Conservation (phyloP, 2,329 filamentous ascomycete genomes). For the Dothidotthia symphoricarpi region DNA sequence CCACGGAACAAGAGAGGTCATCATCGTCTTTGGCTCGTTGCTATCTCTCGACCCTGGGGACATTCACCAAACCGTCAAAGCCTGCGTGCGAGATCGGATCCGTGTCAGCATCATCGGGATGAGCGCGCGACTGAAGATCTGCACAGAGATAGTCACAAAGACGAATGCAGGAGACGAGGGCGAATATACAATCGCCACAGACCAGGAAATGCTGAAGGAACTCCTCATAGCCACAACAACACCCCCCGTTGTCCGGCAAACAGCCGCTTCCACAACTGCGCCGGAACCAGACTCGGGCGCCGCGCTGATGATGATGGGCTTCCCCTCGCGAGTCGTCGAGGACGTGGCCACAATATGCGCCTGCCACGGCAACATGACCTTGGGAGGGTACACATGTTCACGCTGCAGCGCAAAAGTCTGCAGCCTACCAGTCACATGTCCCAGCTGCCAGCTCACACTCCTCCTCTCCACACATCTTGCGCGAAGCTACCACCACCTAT, state of each 20-base stretch:
- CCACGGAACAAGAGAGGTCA: constrained; percentile 88
- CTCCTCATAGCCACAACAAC: constrained; percentile 87
- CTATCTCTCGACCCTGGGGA: constrained; percentile 90
- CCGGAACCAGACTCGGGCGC: constrained; percentile 44
- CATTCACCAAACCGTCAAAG: constrained; percentile 83
- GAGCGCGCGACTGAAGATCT: constrained; percentile 88
- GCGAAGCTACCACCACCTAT: constrained; percentile 42
- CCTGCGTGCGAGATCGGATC: constrained; percentile 77
- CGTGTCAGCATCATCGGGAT: constrained; percentile 87
- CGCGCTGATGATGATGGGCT: constrained; percentile 92
- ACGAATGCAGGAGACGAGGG: constrained; percentile 79
- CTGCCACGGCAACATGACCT: constrained; percentile 78
- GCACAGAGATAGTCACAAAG: constrained; percentile 79
- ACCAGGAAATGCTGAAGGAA: constrained; percentile 85
- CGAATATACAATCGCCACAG: constrained; percentile 78
- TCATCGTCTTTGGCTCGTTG: constrained; percentile 88
- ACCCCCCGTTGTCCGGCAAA: constrained; percentile 75
- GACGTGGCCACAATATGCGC: constrained; percentile 75
- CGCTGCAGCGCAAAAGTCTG: constrained; percentile 88
- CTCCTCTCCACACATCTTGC: constrained; percentile 73
- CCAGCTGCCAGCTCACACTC: constrained; percentile 84
- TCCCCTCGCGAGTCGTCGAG: constrained; percentile 81
- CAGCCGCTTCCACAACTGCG: constrained; percentile 31
- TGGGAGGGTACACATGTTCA: constrained; percentile 88
- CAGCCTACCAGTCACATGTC: constrained; percentile 83